phyloP scores from a whole-genome alignment of 2,329 filamentous ascomycete genomes.

The Fusarium sp. region DNA sequence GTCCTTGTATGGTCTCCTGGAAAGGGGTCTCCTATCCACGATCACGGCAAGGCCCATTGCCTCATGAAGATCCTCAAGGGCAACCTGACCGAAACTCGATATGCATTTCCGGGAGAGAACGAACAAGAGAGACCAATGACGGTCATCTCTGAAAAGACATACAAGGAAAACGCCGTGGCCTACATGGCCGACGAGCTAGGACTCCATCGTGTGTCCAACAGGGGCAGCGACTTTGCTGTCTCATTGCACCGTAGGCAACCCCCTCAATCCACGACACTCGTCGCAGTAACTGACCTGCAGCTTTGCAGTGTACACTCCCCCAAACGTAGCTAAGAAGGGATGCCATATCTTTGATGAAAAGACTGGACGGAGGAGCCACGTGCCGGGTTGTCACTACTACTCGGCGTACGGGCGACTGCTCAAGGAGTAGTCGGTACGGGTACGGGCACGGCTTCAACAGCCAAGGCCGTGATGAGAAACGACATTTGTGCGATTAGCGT shows the following conservation, averaged over 20 bases:
- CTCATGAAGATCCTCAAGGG: conserved; percentile 91
- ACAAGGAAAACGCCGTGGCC: conserved; percentile 78
- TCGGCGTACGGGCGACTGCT: conserved; percentile 69
- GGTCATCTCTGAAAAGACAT: conserved; percentile 74
- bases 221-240: conserved; percentile 79
- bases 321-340: conserved; percentile 84
- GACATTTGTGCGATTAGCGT: conserved; percentile 37
- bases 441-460: conserved; percentile 8
- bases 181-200: conserved; percentile 95
- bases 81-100: conserved; percentile 82
- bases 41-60: conserved; percentile 89
- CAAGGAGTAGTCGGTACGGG: conserved; percentile 46
- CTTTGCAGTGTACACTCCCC: conserved; percentile 79
- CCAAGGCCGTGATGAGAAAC: conserved; percentile 34
- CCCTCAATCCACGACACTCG: conserved; percentile 44
- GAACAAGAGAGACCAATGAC: conserved; percentile 66
- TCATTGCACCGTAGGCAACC: conserved; percentile 77
- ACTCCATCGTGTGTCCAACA: conserved; percentile 84
- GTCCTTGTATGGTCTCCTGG: conserved; percentile 91
- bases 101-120: conserved; percentile 71
- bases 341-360: conserved; percentile 83
- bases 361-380: conserved; percentile 78
- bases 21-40: conserved; percentile 86
- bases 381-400: conserved; percentile 77
- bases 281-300: conserved; percentile 47